Conservation (phyloP, 2,329 filamentous ascomycete genomes). For the Diaporthe helianthi region DNA sequence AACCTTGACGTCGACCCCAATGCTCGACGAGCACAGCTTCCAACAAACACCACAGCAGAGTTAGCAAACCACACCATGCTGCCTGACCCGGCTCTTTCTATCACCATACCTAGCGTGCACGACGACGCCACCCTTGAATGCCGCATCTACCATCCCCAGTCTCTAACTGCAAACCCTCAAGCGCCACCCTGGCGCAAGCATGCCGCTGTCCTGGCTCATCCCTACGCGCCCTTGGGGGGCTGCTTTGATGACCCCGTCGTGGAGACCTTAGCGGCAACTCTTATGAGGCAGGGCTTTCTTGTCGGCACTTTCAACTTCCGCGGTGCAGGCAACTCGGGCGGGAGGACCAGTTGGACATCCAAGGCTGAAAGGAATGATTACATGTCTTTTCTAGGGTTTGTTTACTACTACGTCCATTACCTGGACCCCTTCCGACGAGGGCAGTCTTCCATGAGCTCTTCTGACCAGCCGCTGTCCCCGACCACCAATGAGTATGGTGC, state of each 20-base stretch:
- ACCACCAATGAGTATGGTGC: neutral
- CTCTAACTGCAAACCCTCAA: slow-evolving; percentile 45
- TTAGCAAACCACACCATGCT: slow-evolving; percentile 49
- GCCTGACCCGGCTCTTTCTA: slow-evolving; percentile 65
- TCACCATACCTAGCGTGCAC: slow-evolving; percentile 85
- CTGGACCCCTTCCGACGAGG: slow-evolving; percentile 52
- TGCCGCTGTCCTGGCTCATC: slow-evolving; percentile 79
- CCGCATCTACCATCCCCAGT: slow-evolving; percentile 77
- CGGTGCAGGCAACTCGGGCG: slow-evolving; percentile 78
- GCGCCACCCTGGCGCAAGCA: slow-evolving; percentile 54
- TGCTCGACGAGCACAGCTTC: slow-evolving; percentile 8
- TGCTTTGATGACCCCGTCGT: slow-evolving; percentile 84
- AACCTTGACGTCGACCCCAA: slow-evolving; percentile 8
- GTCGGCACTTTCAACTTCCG: slow-evolving; percentile 94
- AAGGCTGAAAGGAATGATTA: slow-evolving; percentile 85
- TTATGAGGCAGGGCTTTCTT: slow-evolving; percentile 75
- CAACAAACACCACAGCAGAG: neutral
- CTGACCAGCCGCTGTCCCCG: slow-evolving; percentile 10
- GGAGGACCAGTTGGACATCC: slow-evolving; percentile 86
- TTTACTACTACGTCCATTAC: slow-evolving; percentile 74
- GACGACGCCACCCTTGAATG: slow-evolving; percentile 85
- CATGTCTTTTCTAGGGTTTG: slow-evolving; percentile 79
- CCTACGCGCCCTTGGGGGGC: slow-evolving; percentile 88
- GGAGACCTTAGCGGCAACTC: slow-evolving; percentile 65
- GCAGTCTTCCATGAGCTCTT: neutral